phyloP scores from a whole-genome alignment of 116 monocot species.

The Dioscorea cayenensis region DNA sequence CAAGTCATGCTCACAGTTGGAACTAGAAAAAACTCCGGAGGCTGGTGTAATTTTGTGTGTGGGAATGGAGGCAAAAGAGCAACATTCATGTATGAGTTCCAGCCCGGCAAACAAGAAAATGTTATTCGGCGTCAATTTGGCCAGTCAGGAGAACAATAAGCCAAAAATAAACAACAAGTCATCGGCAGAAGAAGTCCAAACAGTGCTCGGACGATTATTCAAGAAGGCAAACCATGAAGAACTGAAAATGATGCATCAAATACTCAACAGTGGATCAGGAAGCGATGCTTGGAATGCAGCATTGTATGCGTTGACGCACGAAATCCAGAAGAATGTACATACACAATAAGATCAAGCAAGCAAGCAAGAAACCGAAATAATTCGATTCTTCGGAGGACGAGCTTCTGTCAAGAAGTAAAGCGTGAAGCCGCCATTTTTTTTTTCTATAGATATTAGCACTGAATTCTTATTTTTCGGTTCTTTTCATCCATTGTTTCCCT shows the following conservation, averaged over 20 bases:
- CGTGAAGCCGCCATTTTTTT: no score
- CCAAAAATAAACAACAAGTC: background rate
- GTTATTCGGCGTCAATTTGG: slow-evolving; percentile 31
- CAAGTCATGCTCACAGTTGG: slow-evolving; percentile 6
- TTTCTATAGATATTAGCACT: no score
- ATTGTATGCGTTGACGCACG: slow-evolving; percentile 13
- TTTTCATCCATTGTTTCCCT: background rate
- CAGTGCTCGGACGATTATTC: slow-evolving; percentile 25
- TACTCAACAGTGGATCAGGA: slow-evolving; percentile 26
- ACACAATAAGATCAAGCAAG: background rate
- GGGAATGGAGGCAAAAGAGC: background rate
- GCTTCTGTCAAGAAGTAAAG: no score
- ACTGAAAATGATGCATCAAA: slow-evolving; percentile 26
- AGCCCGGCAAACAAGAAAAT: slow-evolving; percentile 4
- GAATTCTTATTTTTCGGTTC: background rate
- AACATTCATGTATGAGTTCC: background rate
- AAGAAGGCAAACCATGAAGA: slow-evolving; percentile 37
- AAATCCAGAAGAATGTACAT: slow-evolving; percentile 30
- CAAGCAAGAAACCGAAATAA: background rate
- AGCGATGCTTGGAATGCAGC: slow-evolving; percentile 39
- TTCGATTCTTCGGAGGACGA: background rate
- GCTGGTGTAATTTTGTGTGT: background rate
- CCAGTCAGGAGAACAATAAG: slow-evolving; percentile 3
- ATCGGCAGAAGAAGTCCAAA: slow-evolving; percentile 17
- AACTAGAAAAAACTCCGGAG: background rate